Percentiles rank a stretch among this genome's conserved stretches.
These are phyloP conservation scores for Candida sp. DNA, from an alignment of 1,139 yeast species.

Conservation along the genomic window DNA sequence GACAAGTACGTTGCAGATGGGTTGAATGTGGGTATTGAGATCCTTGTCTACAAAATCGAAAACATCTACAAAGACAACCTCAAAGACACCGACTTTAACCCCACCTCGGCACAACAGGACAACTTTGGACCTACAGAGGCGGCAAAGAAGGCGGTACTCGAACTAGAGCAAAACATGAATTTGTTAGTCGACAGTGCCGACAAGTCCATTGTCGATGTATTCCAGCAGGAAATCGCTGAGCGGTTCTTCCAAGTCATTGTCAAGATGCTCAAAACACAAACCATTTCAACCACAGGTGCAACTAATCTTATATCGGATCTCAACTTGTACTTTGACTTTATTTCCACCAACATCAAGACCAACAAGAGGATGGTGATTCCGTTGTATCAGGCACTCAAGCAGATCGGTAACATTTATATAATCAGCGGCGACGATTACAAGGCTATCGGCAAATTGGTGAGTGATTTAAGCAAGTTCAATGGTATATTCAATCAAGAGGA, in stretches of 20 bases:
- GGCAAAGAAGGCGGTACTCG: conserved; percentile 62
- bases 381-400: conserved; percentile 80
- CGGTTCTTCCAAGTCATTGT: conserved; percentile 80
- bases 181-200: conserved; percentile 86
- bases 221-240: conserved; percentile 93
- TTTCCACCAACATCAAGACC: conserved; percentile 56
- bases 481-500: conserved; percentile 95
- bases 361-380: conserved; percentile 74
- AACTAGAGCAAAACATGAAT: conserved; percentile 75
- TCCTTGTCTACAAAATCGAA: conserved; percentile 77
- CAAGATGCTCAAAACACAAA: conserved; percentile 69
- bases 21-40: conserved; percentile 86
- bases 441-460: conserved; percentile 81
- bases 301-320: conserved; percentile 75
- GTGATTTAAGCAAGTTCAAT: conserved; percentile 85
- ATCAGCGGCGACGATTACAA: conserved; percentile 80
- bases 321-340: conserved; percentile 77
- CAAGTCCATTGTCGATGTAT: conserved; percentile 85
- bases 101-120: conserved; percentile 18
- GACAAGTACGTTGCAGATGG: conserved; percentile 96
- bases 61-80: conserved; percentile 31
- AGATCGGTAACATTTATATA: conserved; percentile 81
- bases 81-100: conserved; percentile 38
- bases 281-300: conserved; percentile 83
- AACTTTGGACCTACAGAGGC: conserved; percentile 69